These are phyloP conservation scores for Bryoglossum gracile DNA, from an alignment of 495 filamentous ascomycete species.

Conservation along the genomic window DNA sequence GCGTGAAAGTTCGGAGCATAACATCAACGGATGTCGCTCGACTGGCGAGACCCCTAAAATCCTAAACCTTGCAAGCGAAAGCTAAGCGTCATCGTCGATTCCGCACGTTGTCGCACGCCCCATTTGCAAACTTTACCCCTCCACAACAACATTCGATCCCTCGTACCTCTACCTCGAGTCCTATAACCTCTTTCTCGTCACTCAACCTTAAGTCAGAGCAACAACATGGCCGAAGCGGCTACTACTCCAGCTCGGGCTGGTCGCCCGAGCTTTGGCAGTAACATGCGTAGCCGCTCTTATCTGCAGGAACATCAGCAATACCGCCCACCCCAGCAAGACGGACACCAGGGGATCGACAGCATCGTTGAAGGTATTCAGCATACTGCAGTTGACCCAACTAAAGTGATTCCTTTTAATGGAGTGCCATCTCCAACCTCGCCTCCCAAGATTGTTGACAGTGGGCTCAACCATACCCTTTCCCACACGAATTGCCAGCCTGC, in stretches of 20 bases:
- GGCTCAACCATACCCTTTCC: slow-evolving; percentile 47
- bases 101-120: too few species aligned
- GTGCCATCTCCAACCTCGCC: slow-evolving; percentile 39
- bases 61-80: too few species aligned
- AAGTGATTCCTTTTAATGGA: slow-evolving; percentile 42
- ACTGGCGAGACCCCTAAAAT: too few species aligned
- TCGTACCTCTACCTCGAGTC: background rate
- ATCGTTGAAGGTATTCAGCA: slow-evolving; percentile 36
- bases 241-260: slow-evolving; percentile 1
- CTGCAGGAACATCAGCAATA: slow-evolving; percentile 70
- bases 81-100: too few species aligned
- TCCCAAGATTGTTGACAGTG: slow-evolving; percentile 48
- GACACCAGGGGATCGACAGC: slow-evolving; percentile 45
- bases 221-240: slow-evolving; percentile 6
- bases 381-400: slow-evolving; percentile 7
- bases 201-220: too few species aligned
- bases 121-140: background rate
- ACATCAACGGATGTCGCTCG: too few species aligned
- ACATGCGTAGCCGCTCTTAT: slow-evolving; percentile 61
- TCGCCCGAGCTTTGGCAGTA: slow-evolving; percentile 38
- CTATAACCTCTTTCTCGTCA: background rate
- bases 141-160: slow-evolving; percentile 1
- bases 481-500: slow-evolving; percentile 48
- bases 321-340: slow-evolving; percentile 49
- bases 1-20: too few species aligned